A percentile compares a stretch with the other conserved stretches of the same genome.
Evolutionary conservation across 1,139 yeast species (phyloP).

Genomic region (Wickerhamomyces sp.): DNA sequence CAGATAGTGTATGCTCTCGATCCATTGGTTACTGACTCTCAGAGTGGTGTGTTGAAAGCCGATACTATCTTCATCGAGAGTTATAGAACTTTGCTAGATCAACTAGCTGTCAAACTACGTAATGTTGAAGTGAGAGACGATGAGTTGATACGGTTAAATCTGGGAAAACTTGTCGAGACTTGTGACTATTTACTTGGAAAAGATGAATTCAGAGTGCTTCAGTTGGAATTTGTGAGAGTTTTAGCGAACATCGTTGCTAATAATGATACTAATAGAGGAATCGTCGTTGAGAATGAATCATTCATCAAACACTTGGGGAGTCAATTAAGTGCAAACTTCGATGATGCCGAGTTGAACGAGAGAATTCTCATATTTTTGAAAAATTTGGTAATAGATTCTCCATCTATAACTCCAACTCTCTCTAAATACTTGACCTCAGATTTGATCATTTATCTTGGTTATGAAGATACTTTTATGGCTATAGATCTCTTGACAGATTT

Average conservation of each 20-base stretch:
- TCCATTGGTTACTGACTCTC: slow-evolving; percentile 16
- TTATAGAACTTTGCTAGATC: slow-evolving; percentile 17
- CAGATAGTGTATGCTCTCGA: slow-evolving; percentile 21
- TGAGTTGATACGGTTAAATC: slow-evolving; percentile 9
- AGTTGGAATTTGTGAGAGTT: slow-evolving; percentile 17
- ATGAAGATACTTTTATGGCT: slow-evolving; percentile 11
- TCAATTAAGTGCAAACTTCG: slow-evolving; percentile 14
- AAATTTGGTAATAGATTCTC: slow-evolving; percentile 19
- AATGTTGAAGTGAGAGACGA: slow-evolving; percentile 12
- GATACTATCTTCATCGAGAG: slow-evolving; percentile 18
- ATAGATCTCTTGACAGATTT: slow-evolving; percentile 18
- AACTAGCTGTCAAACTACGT: slow-evolving; percentile 18
- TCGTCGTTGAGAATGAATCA: slow-evolving; percentile 4
- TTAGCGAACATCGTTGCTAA: slow-evolving; percentile 23
- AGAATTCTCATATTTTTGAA: slow-evolving; percentile 15
- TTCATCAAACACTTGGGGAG: slow-evolving; percentile 9
- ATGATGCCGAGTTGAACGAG: slow-evolving; percentile 18
- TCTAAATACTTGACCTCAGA: slow-evolving; percentile 8
- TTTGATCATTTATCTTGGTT: slow-evolving; percentile 10
- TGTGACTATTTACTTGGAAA: slow-evolving; percentile 9
- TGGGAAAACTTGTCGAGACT: slow-evolving; percentile 11
- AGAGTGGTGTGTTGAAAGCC: slow-evolving; percentile 5
- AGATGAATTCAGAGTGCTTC: slow-evolving; percentile 5
- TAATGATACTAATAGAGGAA: slow-evolving; percentile 16
- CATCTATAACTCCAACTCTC: slow-evolving; percentile 8